Base-by-base conservation (phyloP, 257 asterid species). In the Schizonepeta tenuifolia region DNA sequence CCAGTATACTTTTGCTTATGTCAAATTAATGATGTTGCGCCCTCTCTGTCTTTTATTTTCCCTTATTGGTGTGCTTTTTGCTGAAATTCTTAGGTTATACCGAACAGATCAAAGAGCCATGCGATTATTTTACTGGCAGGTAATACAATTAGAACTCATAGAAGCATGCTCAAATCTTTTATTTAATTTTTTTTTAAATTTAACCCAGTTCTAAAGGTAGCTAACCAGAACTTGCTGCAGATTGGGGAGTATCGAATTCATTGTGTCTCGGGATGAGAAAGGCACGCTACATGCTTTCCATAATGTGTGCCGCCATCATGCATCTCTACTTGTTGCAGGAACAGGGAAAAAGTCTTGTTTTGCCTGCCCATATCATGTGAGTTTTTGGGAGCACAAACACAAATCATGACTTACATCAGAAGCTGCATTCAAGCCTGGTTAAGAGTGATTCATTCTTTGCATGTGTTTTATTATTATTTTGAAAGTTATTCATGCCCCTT, bases 311-410 rank as follows among this genome's bases (percentile, higher is more conserved):
- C 95, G 97, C 69, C 98, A 93, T 80, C 98, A 90, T 50, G 98
- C 97, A 3, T 86, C 98, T 66, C 70, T 93, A 64, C 77, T 90
- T 72, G 96, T 90, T 38, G 84, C 87, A 1, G 95, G 96, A 49
- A 76, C 84, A 21, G 97, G 98, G 83, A 82, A 79, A 65, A 84
- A 66, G 17, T 75, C 96, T 56, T 89, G 96, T 80, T 90, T 90
- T 77, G 91, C 89, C 69, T 93, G 98, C 76, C 98, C 98, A 28
- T 90, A 93, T 75, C 98, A 93, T 76, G 98, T 89, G 86, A 93
- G 96, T 84, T 82, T 66, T 54, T 36, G 20, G 33, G 22, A 61
- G 54, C 69, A 69, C 70, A 18, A 15, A 70, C 44, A 21, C 43
- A 21, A 21, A 10, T 21, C 41, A 33, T 79, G 46, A 53, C 26